These are phyloP conservation scores for Zymoseptoria brevis DNA, from an alignment of 2,329 filamentous ascomycete genomes.

Conservation along the genomic window DNA sequence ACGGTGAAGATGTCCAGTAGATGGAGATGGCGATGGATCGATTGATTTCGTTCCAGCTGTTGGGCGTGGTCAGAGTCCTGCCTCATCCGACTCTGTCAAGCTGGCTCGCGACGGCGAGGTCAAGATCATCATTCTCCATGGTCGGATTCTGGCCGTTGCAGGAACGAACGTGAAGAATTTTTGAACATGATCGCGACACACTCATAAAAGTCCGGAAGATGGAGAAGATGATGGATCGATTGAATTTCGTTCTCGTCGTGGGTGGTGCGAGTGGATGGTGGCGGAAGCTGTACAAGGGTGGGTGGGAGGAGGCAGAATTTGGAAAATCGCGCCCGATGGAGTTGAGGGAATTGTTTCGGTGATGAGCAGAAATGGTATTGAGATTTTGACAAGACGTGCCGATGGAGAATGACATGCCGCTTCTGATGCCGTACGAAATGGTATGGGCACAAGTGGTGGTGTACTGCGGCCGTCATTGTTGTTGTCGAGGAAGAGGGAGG, in stretches of 20 bases:
- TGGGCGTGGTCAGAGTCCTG: no score
- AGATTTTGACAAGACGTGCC: neutral
- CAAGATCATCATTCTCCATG: neutral
- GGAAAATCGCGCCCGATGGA: neutral
- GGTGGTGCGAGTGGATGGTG: neutral
- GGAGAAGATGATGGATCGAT: neutral
- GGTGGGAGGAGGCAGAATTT: neutral
- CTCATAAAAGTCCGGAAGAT: no score
- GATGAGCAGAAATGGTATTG: neutral
- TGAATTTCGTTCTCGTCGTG: neutral
- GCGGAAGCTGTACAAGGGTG: neutral
- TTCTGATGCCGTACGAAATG: neutral
- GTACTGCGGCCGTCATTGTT: neutral
- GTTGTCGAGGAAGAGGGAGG: neutral
- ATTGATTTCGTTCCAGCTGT: no score
- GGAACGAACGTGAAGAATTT: neutral
- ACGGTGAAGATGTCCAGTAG: no score
- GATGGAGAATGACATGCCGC: neutral
- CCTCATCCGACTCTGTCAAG: neutral
- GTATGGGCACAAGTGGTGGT: neutral
- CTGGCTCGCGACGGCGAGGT: neutral
- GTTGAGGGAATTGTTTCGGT: neutral
- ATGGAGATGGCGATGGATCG: no score
- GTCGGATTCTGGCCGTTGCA: neutral
- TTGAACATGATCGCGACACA: no score